A percentile compares a stretch with the other conserved stretches of the same genome.
phyloP scores from a whole-genome alignment of 257 asterid genomes.

The Primulina huaijiensis region DNA sequence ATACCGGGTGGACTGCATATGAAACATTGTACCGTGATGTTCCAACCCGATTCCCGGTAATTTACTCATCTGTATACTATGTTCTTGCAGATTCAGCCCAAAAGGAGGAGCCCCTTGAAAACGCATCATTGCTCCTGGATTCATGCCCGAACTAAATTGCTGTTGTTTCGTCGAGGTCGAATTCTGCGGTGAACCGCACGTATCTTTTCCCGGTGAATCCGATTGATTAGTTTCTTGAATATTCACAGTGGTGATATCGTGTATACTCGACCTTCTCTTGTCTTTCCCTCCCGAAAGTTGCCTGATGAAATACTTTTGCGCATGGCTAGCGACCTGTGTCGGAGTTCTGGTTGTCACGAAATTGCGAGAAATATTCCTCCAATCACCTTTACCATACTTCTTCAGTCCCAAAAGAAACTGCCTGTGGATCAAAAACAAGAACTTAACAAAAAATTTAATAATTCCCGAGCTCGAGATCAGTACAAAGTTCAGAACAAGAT shows the following conservation, averaged over 20 bases:
- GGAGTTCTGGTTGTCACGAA: conserved; percentile 85
- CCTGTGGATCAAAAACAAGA: conserved; percentile 33
- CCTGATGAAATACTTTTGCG: conserved; percentile 85
- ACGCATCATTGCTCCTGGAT: conserved; percentile 43
- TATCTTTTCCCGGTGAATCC: not conserved
- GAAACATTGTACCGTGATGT: conserved; percentile 41
- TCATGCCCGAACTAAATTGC: conserved; percentile 27
- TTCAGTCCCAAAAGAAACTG: conserved; percentile 81
- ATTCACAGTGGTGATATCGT: conserved; percentile 76
- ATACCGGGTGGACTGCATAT: conserved; percentile 36
- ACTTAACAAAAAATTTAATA: not conserved
- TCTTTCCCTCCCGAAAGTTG: conserved; percentile 88
- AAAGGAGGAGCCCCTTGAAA: conserved; percentile 30
- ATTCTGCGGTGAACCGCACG: conserved; percentile 39
- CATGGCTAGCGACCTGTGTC: conserved; percentile 94
- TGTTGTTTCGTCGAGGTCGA: conserved; percentile 28
- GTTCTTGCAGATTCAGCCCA: conserved; percentile 35
- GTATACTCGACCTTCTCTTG: conserved; percentile 88
- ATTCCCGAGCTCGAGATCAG: not conserved
- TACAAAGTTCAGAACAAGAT: too few species aligned
- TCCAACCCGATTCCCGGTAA: conserved; percentile 45
- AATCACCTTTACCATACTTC: conserved; percentile 91
- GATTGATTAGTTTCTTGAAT: conserved; percentile 34
- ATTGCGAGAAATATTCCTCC: conserved; percentile 84
- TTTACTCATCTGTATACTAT: conserved; percentile 29